Evolutionary conservation across 1,139 yeast species (phyloP).

Genomic region (Yarrowia galli): DNA sequence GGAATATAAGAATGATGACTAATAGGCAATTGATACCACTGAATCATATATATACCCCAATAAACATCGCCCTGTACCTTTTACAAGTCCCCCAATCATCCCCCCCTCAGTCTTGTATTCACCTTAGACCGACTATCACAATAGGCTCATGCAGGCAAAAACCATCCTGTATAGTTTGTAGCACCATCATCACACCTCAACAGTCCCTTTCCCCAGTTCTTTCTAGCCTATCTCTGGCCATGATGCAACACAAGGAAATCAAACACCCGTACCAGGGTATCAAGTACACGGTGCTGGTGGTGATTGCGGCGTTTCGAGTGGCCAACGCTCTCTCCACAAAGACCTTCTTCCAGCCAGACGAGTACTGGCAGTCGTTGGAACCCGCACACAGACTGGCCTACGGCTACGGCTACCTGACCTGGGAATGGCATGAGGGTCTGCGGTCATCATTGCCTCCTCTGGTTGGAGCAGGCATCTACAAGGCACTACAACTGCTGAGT

Average conservation of each 20-base stretch:
- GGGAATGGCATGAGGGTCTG: slow-evolving; percentile 89
- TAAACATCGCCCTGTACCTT: too few species aligned
- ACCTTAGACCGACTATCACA: not conserved
- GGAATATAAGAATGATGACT: too few species aligned
- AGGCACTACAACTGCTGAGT: slow-evolving; percentile 44
- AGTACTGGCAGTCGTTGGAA: slow-evolving; percentile 89
- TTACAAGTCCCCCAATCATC: too few species aligned
- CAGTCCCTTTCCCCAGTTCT: not conserved
- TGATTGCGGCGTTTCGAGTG: slow-evolving; percentile 56
- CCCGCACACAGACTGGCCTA: slow-evolving; percentile 82
- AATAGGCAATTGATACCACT: too few species aligned
- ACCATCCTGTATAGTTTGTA: not conserved
- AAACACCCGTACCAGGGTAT: slow-evolving; percentile 38
- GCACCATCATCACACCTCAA: not conserved
- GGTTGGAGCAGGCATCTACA: slow-evolving; percentile 60
- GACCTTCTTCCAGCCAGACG: slow-evolving; percentile 96
- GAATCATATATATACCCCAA: too few species aligned
- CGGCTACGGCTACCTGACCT: slow-evolving; percentile 85
- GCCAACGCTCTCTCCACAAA: slow-evolving; percentile 66
- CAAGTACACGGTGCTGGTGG: slow-evolving; percentile 40
- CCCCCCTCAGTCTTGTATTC: not conserved
- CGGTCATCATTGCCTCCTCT: slow-evolving; percentile 84
- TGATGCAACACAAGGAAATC: slow-evolving; percentile 33
- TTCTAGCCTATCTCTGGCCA: slow-evolving; percentile 14
- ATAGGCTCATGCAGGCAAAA: slow-evolving; percentile 1